A percentile compares a stretch with the other conserved stretches of the same genome.
These are phyloP conservation scores for Seminavis robusta DNA, from an alignment of 108 stramenopile genomes.

Conservation along the genomic window DNA sequence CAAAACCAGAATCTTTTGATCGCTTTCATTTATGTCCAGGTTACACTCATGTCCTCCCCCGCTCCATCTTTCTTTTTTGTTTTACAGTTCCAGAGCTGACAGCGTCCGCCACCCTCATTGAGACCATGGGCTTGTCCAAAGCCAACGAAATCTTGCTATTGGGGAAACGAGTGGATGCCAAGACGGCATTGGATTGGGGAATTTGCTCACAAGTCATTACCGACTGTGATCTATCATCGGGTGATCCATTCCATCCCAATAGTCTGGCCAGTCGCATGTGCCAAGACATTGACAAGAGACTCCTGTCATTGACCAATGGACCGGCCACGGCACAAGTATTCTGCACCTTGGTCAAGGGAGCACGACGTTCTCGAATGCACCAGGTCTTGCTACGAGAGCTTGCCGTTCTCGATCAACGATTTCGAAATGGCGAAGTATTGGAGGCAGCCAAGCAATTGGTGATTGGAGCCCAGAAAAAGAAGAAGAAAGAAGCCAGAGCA, in stretches of 20 bases:
- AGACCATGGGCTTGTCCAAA: constrained; percentile 37
- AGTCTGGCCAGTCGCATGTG: constrained; percentile 26
- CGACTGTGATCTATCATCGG: neutral
- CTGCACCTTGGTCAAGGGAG: constrained; percentile 9
- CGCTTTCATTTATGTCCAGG: too few relatives aligned
- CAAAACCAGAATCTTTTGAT: too few relatives aligned
- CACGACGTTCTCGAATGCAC: constrained; percentile 4
- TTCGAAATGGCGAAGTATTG: constrained; percentile 18
- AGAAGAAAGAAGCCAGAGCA: too few relatives aligned
- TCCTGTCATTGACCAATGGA: constrained; percentile 23
- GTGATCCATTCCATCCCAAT: constrained; percentile 21
- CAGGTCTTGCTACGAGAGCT: constrained; percentile 23
- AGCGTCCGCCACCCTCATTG: constrained; percentile 32
- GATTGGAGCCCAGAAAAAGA: too few relatives aligned
- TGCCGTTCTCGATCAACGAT: constrained; percentile 23
- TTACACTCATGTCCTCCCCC: too few relatives aligned
- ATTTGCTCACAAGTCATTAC: constrained; percentile 29
- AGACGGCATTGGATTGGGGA: constrained; percentile 37
- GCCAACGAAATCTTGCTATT: constrained; percentile 48
- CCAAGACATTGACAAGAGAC: constrained; percentile 17
- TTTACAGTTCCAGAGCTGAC: constrained; percentile 57
- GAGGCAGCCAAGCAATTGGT: constrained; percentile 15
- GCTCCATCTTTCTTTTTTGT: too few relatives aligned
- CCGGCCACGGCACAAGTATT: constrained; percentile 15
- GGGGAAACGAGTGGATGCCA: constrained; percentile 39